Percentiles rank a stretch among this genome's conserved stretches.
Conservation (phyloP, 2,329 filamentous ascomycete species). For the Cladosporium sp. region DNA sequence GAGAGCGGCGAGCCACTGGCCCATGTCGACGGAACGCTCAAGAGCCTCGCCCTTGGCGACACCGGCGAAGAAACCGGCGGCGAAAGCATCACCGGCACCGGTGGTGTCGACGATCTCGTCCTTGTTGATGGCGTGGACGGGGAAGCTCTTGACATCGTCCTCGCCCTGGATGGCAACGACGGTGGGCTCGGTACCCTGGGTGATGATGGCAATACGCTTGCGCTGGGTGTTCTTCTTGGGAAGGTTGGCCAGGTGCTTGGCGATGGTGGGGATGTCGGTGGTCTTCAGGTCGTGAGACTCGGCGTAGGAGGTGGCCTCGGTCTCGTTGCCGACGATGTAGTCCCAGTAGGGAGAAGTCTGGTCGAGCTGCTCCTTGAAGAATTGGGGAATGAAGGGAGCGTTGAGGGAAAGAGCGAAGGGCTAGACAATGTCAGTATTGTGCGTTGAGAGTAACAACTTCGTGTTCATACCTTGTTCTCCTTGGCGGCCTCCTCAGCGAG, state of each 20-base stretch:
- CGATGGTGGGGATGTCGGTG: conserved; percentile 78
- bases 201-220: conserved; percentile 83
- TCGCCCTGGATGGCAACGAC: conserved; percentile 65
- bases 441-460: background rate
- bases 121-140: conserved; percentile 72
- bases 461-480: conserved; percentile 67
- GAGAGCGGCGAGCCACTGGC: conserved; percentile 91
- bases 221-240: conserved; percentile 88
- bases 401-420: conserved; percentile 84
- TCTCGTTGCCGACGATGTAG: conserved; percentile 95
- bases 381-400: conserved; percentile 91
- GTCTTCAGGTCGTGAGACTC: conserved; percentile 69
- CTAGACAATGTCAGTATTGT: conserved; percentile 29
- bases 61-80: conserved; percentile 87
- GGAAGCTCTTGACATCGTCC: conserved; percentile 64
- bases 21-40: conserved; percentile 77
- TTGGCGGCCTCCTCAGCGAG: conserved; percentile 84
- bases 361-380: conserved; percentile 96
- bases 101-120: conserved; percentile 91
- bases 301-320: conserved; percentile 83
- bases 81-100: conserved; percentile 92
- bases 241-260: conserved; percentile 75
- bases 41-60: conserved; percentile 79
- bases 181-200: conserved; percentile 89
- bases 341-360: conserved; percentile 86